Percentiles rank a stretch among this genome's conserved stretches.
These are phyloP conservation scores for Amaranthus palmeri DNA, from an alignment of 148 eudicot species.

Conservation along the genomic window DNA sequence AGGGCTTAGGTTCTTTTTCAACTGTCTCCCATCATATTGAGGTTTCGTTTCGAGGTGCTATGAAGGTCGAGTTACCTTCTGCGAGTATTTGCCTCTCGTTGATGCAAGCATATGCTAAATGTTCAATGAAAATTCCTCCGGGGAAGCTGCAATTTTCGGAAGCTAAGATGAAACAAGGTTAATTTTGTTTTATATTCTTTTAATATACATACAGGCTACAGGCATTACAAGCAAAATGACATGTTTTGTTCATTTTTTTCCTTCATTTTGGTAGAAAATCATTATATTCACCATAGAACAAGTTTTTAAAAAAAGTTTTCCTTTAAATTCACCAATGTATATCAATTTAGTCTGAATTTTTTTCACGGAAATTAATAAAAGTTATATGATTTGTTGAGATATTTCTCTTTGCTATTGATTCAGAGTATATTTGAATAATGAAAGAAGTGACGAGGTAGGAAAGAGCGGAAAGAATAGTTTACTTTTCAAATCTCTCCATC, in stretches of 20 bases:
- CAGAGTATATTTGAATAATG: too few relatives aligned
- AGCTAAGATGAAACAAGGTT: slow-evolving; percentile 3
- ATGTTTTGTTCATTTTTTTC: slow-evolving; percentile 5
- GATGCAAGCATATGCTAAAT: slow-evolving; percentile 1
- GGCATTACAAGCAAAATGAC: background rate
- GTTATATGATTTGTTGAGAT: slow-evolving; percentile 11
- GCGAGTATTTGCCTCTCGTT: slow-evolving; percentile 5
- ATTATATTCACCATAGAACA: slow-evolving; percentile 12
- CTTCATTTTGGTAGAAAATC: slow-evolving; percentile 14
- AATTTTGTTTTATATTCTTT: background rate
- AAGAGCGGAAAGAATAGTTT: too few relatives aligned
- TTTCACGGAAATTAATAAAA: slow-evolving; percentile 18
- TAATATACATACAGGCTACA: background rate
- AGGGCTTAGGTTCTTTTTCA: background rate
- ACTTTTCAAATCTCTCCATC: too few relatives aligned
- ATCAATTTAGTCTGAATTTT: slow-evolving; percentile 20
- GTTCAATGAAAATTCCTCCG: background rate
- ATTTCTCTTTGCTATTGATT: background rate
- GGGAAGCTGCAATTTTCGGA: slow-evolving; percentile 20
- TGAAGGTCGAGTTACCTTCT: slow-evolving; percentile 1
- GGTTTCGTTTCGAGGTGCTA: slow-evolving; percentile 10
- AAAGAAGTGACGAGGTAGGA: too few relatives aligned
- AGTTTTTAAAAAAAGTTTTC: background rate
- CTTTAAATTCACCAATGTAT: slow-evolving; percentile 12
- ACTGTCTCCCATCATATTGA: background rate